These are phyloP conservation scores for Daedaleopsis nitida DNA, from an alignment of 768 basidiomycete genomes.

Conservation along the genomic window DNA sequence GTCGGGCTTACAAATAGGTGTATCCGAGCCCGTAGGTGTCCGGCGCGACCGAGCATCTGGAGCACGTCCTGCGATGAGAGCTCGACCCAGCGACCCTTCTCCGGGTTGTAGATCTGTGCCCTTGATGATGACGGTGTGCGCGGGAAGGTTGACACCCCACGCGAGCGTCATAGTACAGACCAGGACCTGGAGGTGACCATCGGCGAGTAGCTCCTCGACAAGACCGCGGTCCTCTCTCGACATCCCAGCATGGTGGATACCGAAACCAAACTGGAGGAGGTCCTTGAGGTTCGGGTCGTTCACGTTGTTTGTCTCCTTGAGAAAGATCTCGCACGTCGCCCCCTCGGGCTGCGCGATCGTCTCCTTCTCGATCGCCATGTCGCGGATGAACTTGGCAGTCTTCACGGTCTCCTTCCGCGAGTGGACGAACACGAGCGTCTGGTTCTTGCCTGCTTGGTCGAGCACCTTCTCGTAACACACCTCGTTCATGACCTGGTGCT, in stretches of 20 bases:
- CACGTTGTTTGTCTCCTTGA: constrained; percentile 79
- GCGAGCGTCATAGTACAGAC: constrained; percentile 98
- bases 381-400: constrained; percentile 91
- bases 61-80: constrained; percentile 93
- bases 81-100: constrained; percentile 98
- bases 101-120: constrained; percentile 99
- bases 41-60: constrained; percentile 98
- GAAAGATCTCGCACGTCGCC: constrained; percentile 87
- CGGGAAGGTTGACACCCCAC: constrained; percentile 99
- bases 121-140: constrained; percentile 98
- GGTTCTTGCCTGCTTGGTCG: too few species aligned
- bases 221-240: constrained; percentile 84
- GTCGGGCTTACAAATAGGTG: constrained; percentile 77
- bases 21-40: constrained; percentile 97
- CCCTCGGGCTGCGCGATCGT: constrained; percentile 93
- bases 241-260: constrained; percentile 98
- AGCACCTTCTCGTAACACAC: too few species aligned
- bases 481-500: too few species aligned
- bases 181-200: constrained; percentile 90
- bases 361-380: constrained; percentile 95
- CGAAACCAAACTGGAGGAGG: too few species aligned
- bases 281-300: constrained; percentile 85
- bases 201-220: constrained; percentile 95
- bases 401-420: constrained; percentile 98
- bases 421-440: too few species aligned